These are phyloP conservation scores for Hypoxylon rubiginosum DNA, from an alignment of 2,329 filamentous ascomycete genomes.

Conservation along the genomic window DNA sequence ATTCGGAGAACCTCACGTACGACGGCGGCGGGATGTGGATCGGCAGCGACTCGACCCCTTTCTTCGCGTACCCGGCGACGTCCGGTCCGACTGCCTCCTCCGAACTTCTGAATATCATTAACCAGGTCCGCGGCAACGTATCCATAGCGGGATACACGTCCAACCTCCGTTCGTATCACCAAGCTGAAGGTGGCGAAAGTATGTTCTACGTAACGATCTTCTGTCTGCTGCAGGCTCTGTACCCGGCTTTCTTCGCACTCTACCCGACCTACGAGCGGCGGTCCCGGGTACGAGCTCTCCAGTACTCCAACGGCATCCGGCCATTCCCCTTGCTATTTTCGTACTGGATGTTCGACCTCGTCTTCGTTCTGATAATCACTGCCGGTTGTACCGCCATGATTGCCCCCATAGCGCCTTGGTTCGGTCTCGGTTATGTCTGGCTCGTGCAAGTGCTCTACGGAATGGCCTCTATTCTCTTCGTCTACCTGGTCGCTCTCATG, in stretches of 20 bases:
- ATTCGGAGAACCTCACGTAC: constrained; percentile 31
- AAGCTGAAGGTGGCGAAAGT: constrained; percentile 40
- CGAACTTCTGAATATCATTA: constrained; percentile 41
- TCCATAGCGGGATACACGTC: constrained; percentile 34
- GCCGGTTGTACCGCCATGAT: constrained; percentile 66
- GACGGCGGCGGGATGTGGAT: constrained; percentile 43
- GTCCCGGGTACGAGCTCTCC: constrained; percentile 72
- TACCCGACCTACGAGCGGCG: constrained; percentile 74
- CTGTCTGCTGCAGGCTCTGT: constrained; percentile 65
- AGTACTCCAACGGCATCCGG: constrained; percentile 78
- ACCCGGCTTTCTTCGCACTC: constrained; percentile 75
- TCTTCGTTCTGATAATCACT: constrained; percentile 64
- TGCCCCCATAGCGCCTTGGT: constrained; percentile 67
- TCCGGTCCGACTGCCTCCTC: constrained; percentile 3
- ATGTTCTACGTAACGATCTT: constrained; percentile 46
- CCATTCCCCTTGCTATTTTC: constrained; percentile 73
- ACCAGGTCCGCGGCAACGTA: constrained; percentile 37
- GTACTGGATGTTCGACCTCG: constrained; percentile 73
- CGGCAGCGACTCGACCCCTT: constrained; percentile 35
- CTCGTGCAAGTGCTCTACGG: constrained; percentile 74
- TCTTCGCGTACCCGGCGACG: constrained; percentile 36
- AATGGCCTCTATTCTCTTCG: constrained; percentile 69
- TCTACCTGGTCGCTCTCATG: constrained; percentile 73
- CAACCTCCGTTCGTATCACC: constrained; percentile 32
- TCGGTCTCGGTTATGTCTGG: constrained; percentile 72